Conservation (phyloP, 345 rosid genomes). For the Citrus reticulata region DNA sequence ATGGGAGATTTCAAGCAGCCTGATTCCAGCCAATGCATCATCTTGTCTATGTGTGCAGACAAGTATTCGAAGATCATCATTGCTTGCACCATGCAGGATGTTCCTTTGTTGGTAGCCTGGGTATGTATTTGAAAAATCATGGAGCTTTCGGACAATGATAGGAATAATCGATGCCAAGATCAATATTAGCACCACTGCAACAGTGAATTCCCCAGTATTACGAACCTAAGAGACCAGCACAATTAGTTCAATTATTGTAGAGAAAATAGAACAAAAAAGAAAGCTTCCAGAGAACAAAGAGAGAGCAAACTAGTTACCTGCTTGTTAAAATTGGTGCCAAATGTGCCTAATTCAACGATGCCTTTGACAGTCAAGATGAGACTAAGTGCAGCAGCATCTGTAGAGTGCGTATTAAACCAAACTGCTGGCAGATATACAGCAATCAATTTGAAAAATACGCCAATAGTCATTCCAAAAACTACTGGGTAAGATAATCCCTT, state of each 20-base stretch:
- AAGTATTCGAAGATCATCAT: conserved; percentile 18
- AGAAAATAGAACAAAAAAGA: neutral
- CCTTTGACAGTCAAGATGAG: conserved; percentile 25
- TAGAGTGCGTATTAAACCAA: neutral
- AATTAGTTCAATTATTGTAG: neutral
- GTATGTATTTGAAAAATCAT: conserved; percentile 22
- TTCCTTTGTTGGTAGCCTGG: conserved; percentile 24
- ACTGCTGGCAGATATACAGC: neutral
- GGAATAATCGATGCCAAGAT: conserved; percentile 13
- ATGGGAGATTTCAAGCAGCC: conserved; percentile 15
- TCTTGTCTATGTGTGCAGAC: conserved; percentile 25
- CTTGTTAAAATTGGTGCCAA: neutral
- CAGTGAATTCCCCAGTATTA: neutral
- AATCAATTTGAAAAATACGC: neutral
- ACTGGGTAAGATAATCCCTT: neutral
- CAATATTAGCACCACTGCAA: conserved; percentile 6
- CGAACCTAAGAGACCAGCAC: neutral
- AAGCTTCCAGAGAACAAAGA: neutral
- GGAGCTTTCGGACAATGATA: conserved; percentile 4
- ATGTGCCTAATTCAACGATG: conserved; percentile 17
- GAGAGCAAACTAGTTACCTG: neutral
- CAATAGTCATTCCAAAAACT: neutral
- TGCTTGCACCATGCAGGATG: conserved; percentile 6
- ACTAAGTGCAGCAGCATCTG: conserved; percentile 18
- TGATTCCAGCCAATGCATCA: conserved; percentile 23